Evolutionary conservation across 1,139 yeast genomes (phyloP).

Genomic region (Geotrichum australiense): DNA sequence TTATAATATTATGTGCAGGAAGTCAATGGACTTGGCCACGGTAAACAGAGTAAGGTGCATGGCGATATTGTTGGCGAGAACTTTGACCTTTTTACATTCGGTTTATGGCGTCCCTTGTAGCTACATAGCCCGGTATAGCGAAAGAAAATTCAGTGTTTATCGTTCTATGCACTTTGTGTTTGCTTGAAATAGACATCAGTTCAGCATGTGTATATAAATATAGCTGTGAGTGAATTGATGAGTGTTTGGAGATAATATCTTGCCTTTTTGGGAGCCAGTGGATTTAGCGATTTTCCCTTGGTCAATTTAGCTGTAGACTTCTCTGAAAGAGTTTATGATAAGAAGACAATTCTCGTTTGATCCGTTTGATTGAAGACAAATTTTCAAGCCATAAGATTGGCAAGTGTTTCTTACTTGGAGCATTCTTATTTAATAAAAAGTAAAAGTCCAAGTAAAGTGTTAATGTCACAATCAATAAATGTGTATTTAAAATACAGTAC

Average conservation of each 20-base stretch:
- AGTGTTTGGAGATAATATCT: neutral
- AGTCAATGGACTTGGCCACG: constrained; percentile 76
- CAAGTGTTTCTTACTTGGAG: too few relatives aligned
- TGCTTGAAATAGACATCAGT: constrained; percentile 33
- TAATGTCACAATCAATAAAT: too few relatives aligned
- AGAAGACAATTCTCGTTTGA: too few relatives aligned
- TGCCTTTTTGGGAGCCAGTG: constrained; percentile 15
- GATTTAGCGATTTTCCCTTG: constrained; percentile 18
- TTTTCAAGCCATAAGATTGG: too few relatives aligned
- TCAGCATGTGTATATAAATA: neutral
- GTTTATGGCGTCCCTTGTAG: constrained; percentile 74
- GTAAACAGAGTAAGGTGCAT: constrained; percentile 65
- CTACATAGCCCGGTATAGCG: constrained; percentile 69
- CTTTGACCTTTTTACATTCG: constrained; percentile 89
- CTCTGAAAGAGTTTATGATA: too few relatives aligned
- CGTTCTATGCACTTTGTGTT: constrained; percentile 53
- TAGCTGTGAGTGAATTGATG: neutral
- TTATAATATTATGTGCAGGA: too few relatives aligned
- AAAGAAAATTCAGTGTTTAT: constrained; percentile 69
- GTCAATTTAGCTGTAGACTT: constrained; percentile 15
- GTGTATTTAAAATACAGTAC: too few relatives aligned
- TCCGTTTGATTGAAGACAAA: too few relatives aligned
- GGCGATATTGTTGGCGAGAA: constrained; percentile 71
- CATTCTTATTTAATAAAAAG: too few relatives aligned
- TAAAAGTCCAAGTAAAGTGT: too few relatives aligned